Evolutionary conservation across 257 asterid genomes (phyloP).

Genomic region (Salvia splendens): DNA sequence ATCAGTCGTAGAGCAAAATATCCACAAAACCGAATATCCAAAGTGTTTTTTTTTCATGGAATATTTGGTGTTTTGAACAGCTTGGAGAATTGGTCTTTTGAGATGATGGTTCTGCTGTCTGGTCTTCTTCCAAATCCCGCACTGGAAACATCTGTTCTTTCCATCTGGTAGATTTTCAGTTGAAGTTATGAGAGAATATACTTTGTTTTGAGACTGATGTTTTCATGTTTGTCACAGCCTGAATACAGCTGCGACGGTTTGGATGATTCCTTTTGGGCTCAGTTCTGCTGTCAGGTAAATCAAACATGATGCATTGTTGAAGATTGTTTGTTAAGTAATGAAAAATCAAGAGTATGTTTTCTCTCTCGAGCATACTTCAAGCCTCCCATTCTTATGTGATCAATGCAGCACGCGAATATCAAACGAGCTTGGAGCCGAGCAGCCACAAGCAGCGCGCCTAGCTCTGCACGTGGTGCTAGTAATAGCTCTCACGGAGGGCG

Average conservation of each 20-base stretch:
- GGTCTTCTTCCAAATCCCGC: slow-evolving; percentile 89
- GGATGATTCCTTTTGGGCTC: slow-evolving; percentile 91
- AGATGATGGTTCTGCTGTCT: slow-evolving; percentile 83
- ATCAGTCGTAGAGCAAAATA: too few relatives aligned
- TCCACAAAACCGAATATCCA: too few relatives aligned
- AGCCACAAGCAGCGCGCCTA: slow-evolving; percentile 58
- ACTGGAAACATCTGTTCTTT: slow-evolving; percentile 82
- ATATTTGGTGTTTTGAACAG: slow-evolving; percentile 39
- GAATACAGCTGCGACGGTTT: slow-evolving; percentile 65
- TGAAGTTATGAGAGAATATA: too few relatives aligned
- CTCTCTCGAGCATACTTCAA: not conserved
- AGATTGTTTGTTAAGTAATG: not conserved
- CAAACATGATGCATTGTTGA: not conserved
- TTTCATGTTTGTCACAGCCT: slow-evolving; percentile 48
- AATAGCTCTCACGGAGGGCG: slow-evolving; percentile 52
- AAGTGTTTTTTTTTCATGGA: too few relatives aligned
- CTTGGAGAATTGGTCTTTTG: slow-evolving; percentile 87
- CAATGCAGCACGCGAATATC: slow-evolving; percentile 75
- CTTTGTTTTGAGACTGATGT: too few relatives aligned
- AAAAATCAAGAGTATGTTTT: not conserved
- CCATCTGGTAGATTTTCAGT: slow-evolving; percentile 51
- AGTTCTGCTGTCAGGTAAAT: slow-evolving; percentile 76
- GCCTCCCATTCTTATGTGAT: not conserved
- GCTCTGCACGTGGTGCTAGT: slow-evolving; percentile 58
- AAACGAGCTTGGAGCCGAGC: slow-evolving; percentile 79